phyloP scores from a whole-genome alignment of 768 basidiomycete species.

The Auricularia auricula-judae region DNA sequence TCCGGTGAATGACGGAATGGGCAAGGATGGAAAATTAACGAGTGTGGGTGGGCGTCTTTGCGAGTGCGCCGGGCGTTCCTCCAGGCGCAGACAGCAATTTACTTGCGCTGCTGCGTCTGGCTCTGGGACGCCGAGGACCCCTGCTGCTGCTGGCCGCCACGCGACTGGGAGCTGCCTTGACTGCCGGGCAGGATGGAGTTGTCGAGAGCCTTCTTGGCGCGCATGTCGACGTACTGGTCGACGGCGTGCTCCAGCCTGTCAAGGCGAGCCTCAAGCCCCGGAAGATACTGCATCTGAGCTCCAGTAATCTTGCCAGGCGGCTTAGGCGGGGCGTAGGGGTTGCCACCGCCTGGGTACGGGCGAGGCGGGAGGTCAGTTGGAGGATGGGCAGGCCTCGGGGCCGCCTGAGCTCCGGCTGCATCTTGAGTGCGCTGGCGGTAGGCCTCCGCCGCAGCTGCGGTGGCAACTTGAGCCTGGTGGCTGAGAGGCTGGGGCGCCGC shows the following conservation, averaged over 20 bases:
- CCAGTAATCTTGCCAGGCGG: slow-evolving; percentile 9
- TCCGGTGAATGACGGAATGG: too few species aligned
- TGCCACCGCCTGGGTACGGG: slow-evolving; percentile 6
- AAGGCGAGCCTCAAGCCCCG: slow-evolving; percentile 8
- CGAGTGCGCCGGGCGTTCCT: too few species aligned
- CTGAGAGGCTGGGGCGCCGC: neutral
- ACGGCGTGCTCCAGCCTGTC: slow-evolving; percentile 8
- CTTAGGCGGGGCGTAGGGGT: slow-evolving; percentile 4
- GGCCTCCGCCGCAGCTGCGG: neutral
- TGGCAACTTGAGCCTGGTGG: slow-evolving; percentile 1
- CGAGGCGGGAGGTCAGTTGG: slow-evolving; percentile 10
- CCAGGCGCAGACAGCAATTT: neutral
- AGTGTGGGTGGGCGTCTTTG: too few species aligned
- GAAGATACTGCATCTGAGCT: slow-evolving; percentile 8
- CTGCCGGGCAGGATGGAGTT: slow-evolving; percentile 8
- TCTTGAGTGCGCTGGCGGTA: neutral
- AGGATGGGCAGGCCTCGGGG: slow-evolving; percentile 4
- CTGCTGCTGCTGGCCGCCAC: neutral
- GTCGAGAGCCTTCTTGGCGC: slow-evolving; percentile 6
- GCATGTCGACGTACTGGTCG: slow-evolving; percentile 8
- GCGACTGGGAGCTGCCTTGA: neutral
- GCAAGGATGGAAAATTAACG: too few species aligned
- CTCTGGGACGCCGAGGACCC: neutral
- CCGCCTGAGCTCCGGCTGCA: neutral
- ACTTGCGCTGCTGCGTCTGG: neutral